These are phyloP conservation scores for Schwanniomyces polymorphus DNA, from an alignment of 805 yeast genomes.

Conservation along the genomic window DNA sequence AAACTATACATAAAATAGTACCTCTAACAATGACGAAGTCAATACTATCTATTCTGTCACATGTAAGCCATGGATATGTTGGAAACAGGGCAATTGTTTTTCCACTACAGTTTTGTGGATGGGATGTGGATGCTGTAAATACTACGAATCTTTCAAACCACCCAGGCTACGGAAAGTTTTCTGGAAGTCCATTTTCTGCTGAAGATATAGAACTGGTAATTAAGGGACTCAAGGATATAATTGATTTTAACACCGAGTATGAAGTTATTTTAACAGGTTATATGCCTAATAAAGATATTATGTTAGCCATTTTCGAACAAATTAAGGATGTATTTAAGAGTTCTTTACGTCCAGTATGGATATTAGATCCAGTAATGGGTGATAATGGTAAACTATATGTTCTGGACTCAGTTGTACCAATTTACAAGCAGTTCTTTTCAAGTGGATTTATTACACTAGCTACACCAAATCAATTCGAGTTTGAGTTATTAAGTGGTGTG, in stretches of 20 bases:
- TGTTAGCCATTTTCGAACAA: conserved; percentile 47
- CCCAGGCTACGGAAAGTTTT: conserved; percentile 64
- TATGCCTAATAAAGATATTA: conserved; percentile 59
- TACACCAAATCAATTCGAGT: conserved; percentile 77
- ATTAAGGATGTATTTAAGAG: conserved; percentile 25
- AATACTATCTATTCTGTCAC: conserved; percentile 61
- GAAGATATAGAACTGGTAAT: conserved; percentile 25
- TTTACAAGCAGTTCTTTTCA: conserved; percentile 48
- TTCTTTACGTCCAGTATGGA: conserved; percentile 44
- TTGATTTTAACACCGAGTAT: conserved; percentile 36
- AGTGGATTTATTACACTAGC: conserved; percentile 48
- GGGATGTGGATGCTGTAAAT: conserved; percentile 69
- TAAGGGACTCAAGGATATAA: conserved; percentile 37
- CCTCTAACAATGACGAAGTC: conserved; percentile 4
- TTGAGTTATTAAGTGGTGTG: conserved; percentile 56
- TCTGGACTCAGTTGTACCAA: conserved; percentile 50
- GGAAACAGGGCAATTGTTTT: conserved; percentile 69
- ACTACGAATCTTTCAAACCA: conserved; percentile 70
- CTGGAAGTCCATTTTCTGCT: conserved; percentile 47
- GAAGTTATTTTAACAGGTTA: conserved; percentile 80
- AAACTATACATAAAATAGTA: too few species aligned
- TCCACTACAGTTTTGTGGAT: conserved; percentile 62
- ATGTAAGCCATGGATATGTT: conserved; percentile 73
- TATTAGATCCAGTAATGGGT: conserved; percentile 90
- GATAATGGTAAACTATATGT: conserved; percentile 87